Evolutionary conservation across 768 basidiomycete species (phyloP), one percentile per base, ranked within the genome.

Genomic region (Agaricus blazei): DNA sequence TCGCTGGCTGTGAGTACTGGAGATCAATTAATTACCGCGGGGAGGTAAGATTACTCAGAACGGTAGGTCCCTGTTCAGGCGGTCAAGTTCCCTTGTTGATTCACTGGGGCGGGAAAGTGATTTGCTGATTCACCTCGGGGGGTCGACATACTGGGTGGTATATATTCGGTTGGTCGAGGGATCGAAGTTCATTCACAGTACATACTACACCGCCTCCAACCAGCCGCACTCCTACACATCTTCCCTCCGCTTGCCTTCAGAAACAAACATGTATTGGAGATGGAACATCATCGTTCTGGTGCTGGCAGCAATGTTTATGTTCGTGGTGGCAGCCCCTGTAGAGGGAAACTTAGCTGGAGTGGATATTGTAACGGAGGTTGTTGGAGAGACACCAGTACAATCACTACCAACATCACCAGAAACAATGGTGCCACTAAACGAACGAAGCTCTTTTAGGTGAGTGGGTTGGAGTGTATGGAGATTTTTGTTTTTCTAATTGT

Each of bases 241-340:
- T 9, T n/a, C 28, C 14, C 28, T 27, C 19, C 28, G 19, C 11
- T 27, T 8, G 9, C 14, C 31, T 34, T 11, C 4, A 23, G 37
- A 38, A 11, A 51, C 43, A 29, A 45, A 24, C 36, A 60, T 58
- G 59, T 51, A 51, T 49, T 54, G 53, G 44, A 36, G 57, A 36
- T 37, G 57, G 36, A 44, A 58, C 27, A 8, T 60, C 34, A 42
- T 51, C 28, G 38, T 45, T 9, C 41, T 52, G 46, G 9, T 58
- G 41, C 43, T 57, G 19, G 47, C 45, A 27, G 37, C 48, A 38
- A n/a, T 56, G n/a, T 23, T 44, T 11, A 36, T 51, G 42, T 41
- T 57, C 11, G 45, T 41, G 24, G 42, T 40, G 38, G 59, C 56
- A 19, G 56, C 56, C 9, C 56, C 59, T 26, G 40, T 44, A 43